Conservation (phyloP, 2,329 filamentous ascomycete genomes). For the Penicillium sp. region DNA sequence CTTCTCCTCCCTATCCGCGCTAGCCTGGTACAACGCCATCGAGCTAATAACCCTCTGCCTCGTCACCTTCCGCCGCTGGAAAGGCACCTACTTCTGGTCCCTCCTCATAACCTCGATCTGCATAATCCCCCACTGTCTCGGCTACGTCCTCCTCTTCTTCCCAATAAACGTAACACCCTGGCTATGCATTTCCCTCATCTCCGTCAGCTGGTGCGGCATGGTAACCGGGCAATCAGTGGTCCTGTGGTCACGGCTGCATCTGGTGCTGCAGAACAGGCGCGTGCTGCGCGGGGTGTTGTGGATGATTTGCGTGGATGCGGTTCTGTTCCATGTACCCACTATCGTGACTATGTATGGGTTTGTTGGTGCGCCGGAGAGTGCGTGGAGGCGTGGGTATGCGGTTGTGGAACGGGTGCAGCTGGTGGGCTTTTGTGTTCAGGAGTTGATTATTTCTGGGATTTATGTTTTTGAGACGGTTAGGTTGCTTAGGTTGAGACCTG, state of each 20-base stretch:
- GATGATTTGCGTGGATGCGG: conserved; percentile 45
- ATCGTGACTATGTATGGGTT: conserved; percentile 40
- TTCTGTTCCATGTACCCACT: conserved; percentile 41
- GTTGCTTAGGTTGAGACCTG: conserved; percentile 21
- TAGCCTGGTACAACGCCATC: conserved; percentile 27
- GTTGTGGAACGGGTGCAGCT: conserved; percentile 53
- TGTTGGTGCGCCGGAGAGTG: conserved; percentile 16
- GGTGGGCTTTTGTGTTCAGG: conserved; percentile 52
- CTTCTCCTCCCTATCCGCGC: conserved; percentile 20
- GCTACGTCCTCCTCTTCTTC: conserved; percentile 45
- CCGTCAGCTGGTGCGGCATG: conserved; percentile 42
- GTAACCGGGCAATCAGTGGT: conserved; percentile 47
- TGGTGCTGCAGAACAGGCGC: conserved; percentile 38
- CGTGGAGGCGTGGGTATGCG: conserved; percentile 34
- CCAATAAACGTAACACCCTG: conserved; percentile 29
- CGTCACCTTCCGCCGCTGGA: conserved; percentile 43
- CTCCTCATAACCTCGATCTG: conserved; percentile 41
- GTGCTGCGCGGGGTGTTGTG: conserved; percentile 36
- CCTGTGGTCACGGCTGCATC: conserved; percentile 46
- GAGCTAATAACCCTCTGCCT: conserved; percentile 40
- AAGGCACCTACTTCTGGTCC: conserved; percentile 48
- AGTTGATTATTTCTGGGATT: conserved; percentile 49
- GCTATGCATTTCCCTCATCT: conserved; percentile 37
- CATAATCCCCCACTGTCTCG: conserved; percentile 41
- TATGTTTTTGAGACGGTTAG: conserved; percentile 50